Base-by-base conservation (phyloP, 352 stramenopile genomes). In the Pythium apleroticum region DNA sequence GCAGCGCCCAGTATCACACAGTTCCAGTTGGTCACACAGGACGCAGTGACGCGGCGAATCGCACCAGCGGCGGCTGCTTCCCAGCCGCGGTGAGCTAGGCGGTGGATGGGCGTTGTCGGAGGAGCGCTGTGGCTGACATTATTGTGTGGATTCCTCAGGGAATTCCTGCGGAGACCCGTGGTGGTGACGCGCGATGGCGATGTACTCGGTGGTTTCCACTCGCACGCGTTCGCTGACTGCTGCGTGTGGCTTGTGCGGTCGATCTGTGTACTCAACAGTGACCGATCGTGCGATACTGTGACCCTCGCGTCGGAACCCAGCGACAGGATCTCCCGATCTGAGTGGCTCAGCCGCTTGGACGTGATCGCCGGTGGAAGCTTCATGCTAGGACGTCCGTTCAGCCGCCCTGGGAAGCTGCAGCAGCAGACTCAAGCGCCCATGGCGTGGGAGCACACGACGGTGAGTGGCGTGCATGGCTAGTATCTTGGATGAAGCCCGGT, bases 201-300 rank as follows among this genome's bases (percentile, higher is more conserved):
- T 33, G 49, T 45, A 9, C 64, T 89, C n/a, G 43, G 57, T 2
- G 70, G 69, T 2, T 92, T 91, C 50, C 76, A 86, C 25, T 71
- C 73, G 0, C 70, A 60, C 25, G 61, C 72, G 33, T 94, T 89
- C 35, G 63, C 80, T 17, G 70, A 79, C 5, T 72, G 63, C 19
- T 86, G 80, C 57, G 25, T 3, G 17, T 52, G 65, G 22, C 33
- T 93, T 52, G 22, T 82, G 33, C 35, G 60, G 15, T 60, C 65
- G 27, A 52, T 92, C 43, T 66, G 68, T 45, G 66, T 91, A 22
- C 70, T 91, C 25, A 95, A 95, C 57, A 76, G 79, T 14, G 59
- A 74, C 37, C 74, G 86, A 35, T 91, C 81, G 19, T 95, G 86
- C 46, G 86, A 95, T 57, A 90, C 84, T 0, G 56, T 93, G 25